Conservation (phyloP, 306 rosid genomes). For the Medicago lupulina region DNA sequence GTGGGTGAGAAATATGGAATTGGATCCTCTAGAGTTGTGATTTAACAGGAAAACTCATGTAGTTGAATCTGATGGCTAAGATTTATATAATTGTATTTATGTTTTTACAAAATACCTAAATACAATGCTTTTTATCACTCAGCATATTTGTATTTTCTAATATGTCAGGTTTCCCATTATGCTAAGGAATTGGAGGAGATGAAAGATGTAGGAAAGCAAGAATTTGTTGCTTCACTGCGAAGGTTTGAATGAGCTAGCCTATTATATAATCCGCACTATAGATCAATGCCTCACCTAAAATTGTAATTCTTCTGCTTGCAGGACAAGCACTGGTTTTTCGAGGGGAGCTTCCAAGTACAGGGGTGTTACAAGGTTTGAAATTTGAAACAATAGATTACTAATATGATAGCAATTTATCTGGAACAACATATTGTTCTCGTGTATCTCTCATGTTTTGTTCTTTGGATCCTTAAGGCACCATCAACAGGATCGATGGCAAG, state of each 20-base stretch:
- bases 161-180: slow-evolving; percentile 67
- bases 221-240: slow-evolving; percentile 84
- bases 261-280: neutral
- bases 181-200: slow-evolving; percentile 83
- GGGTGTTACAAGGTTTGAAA: slow-evolving; percentile 84
- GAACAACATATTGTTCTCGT: neutral
- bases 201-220: slow-evolving; percentile 78
- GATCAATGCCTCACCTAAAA: neutral
- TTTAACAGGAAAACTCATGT: no score
- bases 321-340: slow-evolving; percentile 93
- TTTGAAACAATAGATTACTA: neutral
- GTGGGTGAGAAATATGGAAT: no score
- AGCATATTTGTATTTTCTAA: neutral
- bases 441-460: neutral
- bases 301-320: slow-evolving; percentile 32
- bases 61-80: no score
- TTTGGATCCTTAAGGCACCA: slow-evolving; percentile 70
- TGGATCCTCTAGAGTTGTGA: no score
- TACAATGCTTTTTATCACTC: neutral
- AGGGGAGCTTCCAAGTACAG: slow-evolving; percentile 87
- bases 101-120: no score
- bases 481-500: slow-evolving; percentile 96
- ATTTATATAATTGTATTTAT: no score
- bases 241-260: slow-evolving; percentile 50
- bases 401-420: neutral